Base-by-base conservation (phyloP, 345 rosid species). In the Eutrema japonicum region DNA sequence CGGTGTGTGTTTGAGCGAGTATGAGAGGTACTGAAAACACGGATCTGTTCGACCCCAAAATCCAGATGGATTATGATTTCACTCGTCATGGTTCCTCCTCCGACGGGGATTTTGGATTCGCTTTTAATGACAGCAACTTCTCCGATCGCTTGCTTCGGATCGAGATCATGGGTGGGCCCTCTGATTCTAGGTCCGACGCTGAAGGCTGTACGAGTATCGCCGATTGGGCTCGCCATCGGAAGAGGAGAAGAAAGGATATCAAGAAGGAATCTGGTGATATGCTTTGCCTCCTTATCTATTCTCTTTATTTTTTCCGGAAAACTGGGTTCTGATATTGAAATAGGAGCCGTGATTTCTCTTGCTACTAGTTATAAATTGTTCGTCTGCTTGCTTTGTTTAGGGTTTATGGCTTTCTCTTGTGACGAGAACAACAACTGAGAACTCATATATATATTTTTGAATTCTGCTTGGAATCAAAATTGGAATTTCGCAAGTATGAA, bases 101-200 rank as follows among this genome's bases (percentile, higher is more conserved):
- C 41, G 96, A 90, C 41, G 90, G 90, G 0, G 88, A 92, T 78
- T 95, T 92, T 43, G 98, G 94, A 37, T 95, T 95, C 71, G 99
- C 99, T 18, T 95, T 95, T 72, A 95, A 95, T 42, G 96, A 95
- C 47, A 83, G 92, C 71, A 95, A 95, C 76, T 95, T 95, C 88
- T 95, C 99, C 12, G 99, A 95, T 79, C 85, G 99, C 3, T 80
- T 92, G 64, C 93, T 95, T 9, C 83, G 86, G 84, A 95, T 95
- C 83, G 99, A 90, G 85, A 87, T 92, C 81, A 85, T 92, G 88
- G 92, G 84, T 7, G 91, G 83, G 0, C 72, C 79, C 11, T 68
- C 87, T 2, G 93, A 87, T 35, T 62, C 80, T 59, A 59, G 77
- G 71, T 59, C 89, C 7, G 89, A 86, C 3, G 87, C 78, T 12